A percentile compares a stretch with the other conserved stretches of the same genome.
Evolutionary conservation across 805 yeast species (phyloP).

Genomic region (Pichia californica): DNA sequence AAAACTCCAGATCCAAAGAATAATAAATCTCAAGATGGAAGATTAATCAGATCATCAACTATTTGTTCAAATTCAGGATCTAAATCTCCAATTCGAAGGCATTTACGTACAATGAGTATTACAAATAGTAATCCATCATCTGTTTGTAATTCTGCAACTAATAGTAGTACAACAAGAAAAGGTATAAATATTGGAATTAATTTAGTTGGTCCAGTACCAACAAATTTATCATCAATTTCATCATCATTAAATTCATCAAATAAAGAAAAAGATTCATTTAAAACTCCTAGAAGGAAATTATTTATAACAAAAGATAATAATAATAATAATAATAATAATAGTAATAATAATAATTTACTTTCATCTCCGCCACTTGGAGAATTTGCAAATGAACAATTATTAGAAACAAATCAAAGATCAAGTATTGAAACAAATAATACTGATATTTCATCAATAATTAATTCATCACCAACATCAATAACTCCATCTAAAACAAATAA

Average conservation of each 20-base stretch:
- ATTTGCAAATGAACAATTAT: background rate
- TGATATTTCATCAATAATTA: constrained; percentile 1
- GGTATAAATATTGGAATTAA: constrained; percentile 29
- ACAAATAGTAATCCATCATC: constrained; percentile 14
- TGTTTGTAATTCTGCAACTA: constrained; percentile 8
- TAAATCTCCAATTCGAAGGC: constrained; percentile 14
- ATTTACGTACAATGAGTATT: constrained; percentile 20
- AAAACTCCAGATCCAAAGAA: constrained; percentile 3
- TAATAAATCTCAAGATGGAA: background rate
- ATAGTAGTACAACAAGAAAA: constrained; percentile 16
- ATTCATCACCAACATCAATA: background rate
- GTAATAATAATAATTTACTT: background rate
- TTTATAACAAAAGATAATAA: background rate
- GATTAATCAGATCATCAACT: constrained; percentile 15
- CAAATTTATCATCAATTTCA: background rate
- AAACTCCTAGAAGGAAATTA: constrained; percentile 8
- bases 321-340: no score
- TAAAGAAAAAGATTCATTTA: background rate
- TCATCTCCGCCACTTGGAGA: constrained; percentile 2
- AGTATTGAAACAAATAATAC: constrained; percentile 3
- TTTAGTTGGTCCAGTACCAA: constrained; percentile 17
- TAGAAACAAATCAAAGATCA: constrained; percentile 1
- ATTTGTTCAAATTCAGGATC: constrained; percentile 13
- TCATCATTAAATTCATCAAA: background rate
- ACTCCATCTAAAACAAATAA: constrained; percentile 1